A percentile compares a stretch with the other conserved stretches of the same genome.
Evolutionary conservation across 1,139 yeast genomes (phyloP).

Genomic region (Debaryomycetaceae sp.): DNA sequence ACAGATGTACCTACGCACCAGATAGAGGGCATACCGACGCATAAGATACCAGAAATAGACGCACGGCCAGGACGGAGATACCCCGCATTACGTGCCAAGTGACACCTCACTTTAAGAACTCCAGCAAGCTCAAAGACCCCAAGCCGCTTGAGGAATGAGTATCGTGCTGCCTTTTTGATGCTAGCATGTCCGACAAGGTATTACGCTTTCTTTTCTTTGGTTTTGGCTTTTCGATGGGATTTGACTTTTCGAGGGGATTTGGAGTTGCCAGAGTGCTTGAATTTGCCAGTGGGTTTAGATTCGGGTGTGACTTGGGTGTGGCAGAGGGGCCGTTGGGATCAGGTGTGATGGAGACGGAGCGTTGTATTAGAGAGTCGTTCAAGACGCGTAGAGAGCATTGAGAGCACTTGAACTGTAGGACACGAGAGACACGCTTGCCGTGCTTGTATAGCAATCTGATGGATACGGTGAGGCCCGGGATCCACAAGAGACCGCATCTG

Average conservation of each 20-base stretch:
- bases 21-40: no score
- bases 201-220: slow-evolving; percentile 22
- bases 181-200: slow-evolving; percentile 27
- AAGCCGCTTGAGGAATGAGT: slow-evolving; percentile 12
- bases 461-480: slow-evolving; percentile 35
- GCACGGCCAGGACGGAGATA: not conserved
- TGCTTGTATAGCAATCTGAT: slow-evolving; percentile 13
- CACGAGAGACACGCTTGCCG: slow-evolving; percentile 1
- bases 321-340: slow-evolving; percentile 1
- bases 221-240: slow-evolving; percentile 11
- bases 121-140: slow-evolving; percentile 34
- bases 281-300: no score
- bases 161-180: slow-evolving; percentile 31
- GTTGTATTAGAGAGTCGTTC: not conserved
- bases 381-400: not conserved
- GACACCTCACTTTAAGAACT: slow-evolving; percentile 24
- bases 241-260: no score
- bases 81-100: not conserved
- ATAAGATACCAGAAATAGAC: not conserved
- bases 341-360: not conserved
- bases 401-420: not conserved
- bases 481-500: slow-evolving; percentile 30
- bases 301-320: slow-evolving; percentile 4
- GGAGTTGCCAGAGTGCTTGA: no score
- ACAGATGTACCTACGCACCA: no score